Evolutionary conservation across 2,329 filamentous ascomycete genomes (phyloP).

Genomic region (Arachnomyces sp.): DNA sequence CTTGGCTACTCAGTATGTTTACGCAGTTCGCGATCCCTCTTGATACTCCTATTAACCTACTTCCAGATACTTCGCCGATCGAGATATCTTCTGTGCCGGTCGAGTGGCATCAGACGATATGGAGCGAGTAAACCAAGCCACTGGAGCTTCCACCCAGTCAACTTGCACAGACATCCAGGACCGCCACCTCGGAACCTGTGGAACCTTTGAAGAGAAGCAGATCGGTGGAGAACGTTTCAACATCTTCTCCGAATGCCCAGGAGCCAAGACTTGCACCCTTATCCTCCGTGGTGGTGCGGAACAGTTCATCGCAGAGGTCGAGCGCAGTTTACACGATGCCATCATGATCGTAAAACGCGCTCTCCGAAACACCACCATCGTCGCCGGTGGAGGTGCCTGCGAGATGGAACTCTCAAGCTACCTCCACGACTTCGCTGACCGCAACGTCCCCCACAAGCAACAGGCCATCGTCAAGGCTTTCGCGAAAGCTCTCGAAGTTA

Average conservation of each 20-base stretch:
- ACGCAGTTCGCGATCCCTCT: neutral
- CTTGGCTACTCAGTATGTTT: conserved; percentile 71
- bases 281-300: conserved; percentile 92
- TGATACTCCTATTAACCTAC: conserved; percentile 6
- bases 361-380: conserved; percentile 87
- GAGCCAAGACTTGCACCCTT: conserved; percentile 92
- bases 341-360: conserved; percentile 99
- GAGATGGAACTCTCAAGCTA: conserved; percentile 98
- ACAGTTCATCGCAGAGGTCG: conserved; percentile 98
- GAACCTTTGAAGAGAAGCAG: conserved; percentile 86
- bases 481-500: conserved; percentile 92
- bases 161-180: conserved; percentile 91
- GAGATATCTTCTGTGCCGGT: conserved; percentile 95
- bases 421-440: conserved; percentile 85
- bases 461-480: conserved; percentile 97
- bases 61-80: conserved; percentile 75
- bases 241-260: conserved; percentile 93
- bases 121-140: conserved; percentile 91
- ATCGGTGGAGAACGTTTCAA: conserved; percentile 97
- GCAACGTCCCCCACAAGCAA: conserved; percentile 88
- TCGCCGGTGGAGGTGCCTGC: conserved; percentile 84
- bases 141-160: conserved; percentile 83
- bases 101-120: conserved; percentile 86
- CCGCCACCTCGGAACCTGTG: conserved; percentile 85
- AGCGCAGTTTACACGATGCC: conserved; percentile 93